Evolutionary conservation across 768 basidiomycete species (phyloP), one percentile per base, ranked within the genome.

Genomic region (Scleroderma citrinum): DNA sequence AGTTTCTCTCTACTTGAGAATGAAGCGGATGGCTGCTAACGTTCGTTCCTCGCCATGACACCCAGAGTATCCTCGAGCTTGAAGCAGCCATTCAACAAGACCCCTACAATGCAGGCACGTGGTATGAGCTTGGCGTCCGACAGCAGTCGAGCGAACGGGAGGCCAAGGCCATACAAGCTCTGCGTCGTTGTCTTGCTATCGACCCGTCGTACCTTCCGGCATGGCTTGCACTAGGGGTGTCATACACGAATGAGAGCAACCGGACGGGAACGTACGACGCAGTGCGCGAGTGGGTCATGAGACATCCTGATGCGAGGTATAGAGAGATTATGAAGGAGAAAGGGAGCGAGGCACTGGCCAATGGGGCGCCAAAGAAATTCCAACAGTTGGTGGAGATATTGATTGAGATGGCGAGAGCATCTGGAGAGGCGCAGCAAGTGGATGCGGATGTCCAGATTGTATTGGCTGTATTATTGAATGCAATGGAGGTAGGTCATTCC

Each of bases 91-190:
- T 95, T 13, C 90, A 95, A 61, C 78, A 76, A 35, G 78, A 92
- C 58, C 82, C 85, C 52, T 69, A 64, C 8, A 78, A 87, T 57
- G 82, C 87, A 4, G 56, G 68, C 31, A 85, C 84, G 8, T 99
- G 96, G 96, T 94, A 80, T 61, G 80, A 87, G 56, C 83, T 98
- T 44, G 96, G 96, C 21, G 84, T 99, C 43, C 93, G 90, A 67
- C 96, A 98, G 61, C 96, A 99, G 66, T 94, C 96, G 68, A 96
- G 94, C 63, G 96, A 99, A 66, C 83, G 94, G 14, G 96, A 99
- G 69, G 76, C 78, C 7, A 85, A 91, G 58, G 96, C 96, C 4
- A 78, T 98, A 36, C 76, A 83, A 47, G 96, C 96, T 2, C 76
- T 99, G 17, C 71, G 76, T 43, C 85, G 84, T 48, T 85, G 92